phyloP scores from a whole-genome alignment of 2,329 filamentous ascomycete genomes.

The Endocalyx cinctus region DNA sequence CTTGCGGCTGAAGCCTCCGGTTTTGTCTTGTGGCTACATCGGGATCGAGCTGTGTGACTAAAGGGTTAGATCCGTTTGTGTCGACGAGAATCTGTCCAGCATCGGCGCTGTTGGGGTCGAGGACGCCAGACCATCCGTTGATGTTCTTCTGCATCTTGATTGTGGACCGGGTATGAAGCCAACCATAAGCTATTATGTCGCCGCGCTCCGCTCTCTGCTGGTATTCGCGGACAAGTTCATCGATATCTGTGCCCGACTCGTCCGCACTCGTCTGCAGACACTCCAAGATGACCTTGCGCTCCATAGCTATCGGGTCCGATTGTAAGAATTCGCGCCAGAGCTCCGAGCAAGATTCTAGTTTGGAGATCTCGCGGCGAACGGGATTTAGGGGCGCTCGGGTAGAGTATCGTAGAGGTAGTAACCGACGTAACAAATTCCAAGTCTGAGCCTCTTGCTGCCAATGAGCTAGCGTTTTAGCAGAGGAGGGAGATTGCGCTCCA shows the following conservation, averaged over 20 bases:
- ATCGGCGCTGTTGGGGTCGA: constrained; percentile 58
- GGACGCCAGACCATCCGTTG: constrained; percentile 58
- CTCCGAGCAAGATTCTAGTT: constrained; percentile 22
- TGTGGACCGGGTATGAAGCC: constrained; percentile 84
- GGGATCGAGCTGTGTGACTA: constrained; percentile 87
- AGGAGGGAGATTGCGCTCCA: constrained; percentile 20
- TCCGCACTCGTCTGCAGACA: constrained; percentile 81
- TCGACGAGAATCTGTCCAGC: constrained; percentile 53
- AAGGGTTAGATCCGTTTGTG: constrained; percentile 53
- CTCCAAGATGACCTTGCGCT: constrained; percentile 74
- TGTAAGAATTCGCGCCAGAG: constrained; percentile 70
- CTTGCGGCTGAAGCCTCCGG: constrained; percentile 71
- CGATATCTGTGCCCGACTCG: constrained; percentile 61
- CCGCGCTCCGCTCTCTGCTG: constrained; percentile 73
- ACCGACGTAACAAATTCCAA: constrained; percentile 77
- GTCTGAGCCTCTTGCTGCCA: constrained; percentile 84
- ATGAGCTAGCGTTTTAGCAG: constrained; percentile 46
- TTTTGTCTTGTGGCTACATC: constrained; percentile 81
- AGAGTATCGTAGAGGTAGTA: constrained; percentile 65
- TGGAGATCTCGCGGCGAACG: constrained; percentile 26
- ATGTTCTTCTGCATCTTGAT: constrained; percentile 88
- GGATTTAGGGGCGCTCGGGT: constrained; percentile 32
- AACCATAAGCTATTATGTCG: constrained; percentile 80
- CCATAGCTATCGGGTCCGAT: constrained; percentile 66
- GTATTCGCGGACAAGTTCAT: constrained; percentile 70